Percentiles rank a stretch among this genome's conserved stretches.
Evolutionary conservation across 768 basidiomycete species (phyloP).

Genomic region (Phanerochaete sordida): DNA sequence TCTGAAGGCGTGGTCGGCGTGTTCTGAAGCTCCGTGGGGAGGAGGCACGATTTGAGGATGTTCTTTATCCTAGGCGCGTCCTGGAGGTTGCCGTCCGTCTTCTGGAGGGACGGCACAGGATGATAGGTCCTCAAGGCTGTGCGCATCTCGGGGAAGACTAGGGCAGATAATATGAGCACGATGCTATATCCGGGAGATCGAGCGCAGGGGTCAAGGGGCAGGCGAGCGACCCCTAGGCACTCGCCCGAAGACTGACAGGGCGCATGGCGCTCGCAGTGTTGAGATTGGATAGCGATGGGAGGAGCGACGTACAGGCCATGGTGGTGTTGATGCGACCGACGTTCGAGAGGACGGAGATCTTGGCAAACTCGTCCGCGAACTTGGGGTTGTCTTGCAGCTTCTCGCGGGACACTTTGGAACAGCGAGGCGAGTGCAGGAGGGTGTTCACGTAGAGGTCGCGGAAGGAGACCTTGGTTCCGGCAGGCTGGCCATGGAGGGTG

Average conservation of each 20-base stretch:
- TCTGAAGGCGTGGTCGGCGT: conserved; percentile 54
- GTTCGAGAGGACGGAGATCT: conserved; percentile 70
- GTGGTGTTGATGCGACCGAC: conserved; percentile 82
- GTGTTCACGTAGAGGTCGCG: conserved; percentile 46
- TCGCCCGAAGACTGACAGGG: neutral
- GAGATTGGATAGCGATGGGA: neutral
- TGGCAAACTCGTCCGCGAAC: conserved; percentile 69
- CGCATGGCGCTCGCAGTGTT: neutral
- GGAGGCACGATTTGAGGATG: conserved; percentile 59
- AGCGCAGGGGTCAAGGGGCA: neutral
- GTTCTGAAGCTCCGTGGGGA: conserved; percentile 40
- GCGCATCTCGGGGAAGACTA: conserved; percentile 80
- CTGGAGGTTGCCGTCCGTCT: conserved; percentile 65
- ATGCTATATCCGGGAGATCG: neutral
- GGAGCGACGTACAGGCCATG: conserved; percentile 67
- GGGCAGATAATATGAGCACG: neutral
- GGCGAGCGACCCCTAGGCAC: neutral
- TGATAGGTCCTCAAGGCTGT: conserved; percentile 76
- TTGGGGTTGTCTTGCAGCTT: conserved; percentile 59
- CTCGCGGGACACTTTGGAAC: conserved; percentile 67
- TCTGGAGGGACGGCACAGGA: conserved; percentile 69
- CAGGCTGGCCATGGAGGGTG: conserved; percentile 32
- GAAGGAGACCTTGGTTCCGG: conserved; percentile 36
- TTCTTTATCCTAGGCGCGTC: conserved; percentile 80
- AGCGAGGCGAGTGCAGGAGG: conserved; percentile 54